These are phyloP conservation scores for Cairneyella variabilis DNA, from an alignment of 495 filamentous ascomycete genomes.

Conservation along the genomic window DNA sequence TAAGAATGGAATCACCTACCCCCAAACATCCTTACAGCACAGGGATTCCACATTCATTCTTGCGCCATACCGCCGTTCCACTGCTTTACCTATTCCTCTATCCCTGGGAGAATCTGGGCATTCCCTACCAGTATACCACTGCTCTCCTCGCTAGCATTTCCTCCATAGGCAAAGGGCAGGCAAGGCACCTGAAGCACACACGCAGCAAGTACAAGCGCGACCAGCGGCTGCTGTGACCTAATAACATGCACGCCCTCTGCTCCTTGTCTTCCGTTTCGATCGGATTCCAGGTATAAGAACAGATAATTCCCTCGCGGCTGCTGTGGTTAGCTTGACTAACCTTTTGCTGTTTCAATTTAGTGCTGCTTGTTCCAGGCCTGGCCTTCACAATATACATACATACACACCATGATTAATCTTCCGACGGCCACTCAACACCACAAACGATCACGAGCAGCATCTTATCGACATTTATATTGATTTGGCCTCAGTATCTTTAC, in stretches of 20 bases:
- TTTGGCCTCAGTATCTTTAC: neutral
- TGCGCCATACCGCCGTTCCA: too few relatives aligned
- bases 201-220: too few relatives aligned
- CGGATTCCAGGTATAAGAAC: neutral
- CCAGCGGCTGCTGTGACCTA: neutral
- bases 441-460: neutral
- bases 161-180: too few relatives aligned
- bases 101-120: neutral
- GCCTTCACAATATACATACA: neutral
- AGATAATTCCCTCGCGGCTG: neutral
- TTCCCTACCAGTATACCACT: neutral
- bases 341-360: too few relatives aligned
- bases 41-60: too few relatives aligned
- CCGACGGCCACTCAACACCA: neutral
- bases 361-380: neutral
- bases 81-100: too few relatives aligned
- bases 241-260: neutral
- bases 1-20: too few relatives aligned
- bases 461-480: neutral
- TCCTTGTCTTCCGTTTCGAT: neutral
- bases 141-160: too few relatives aligned
- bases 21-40: too few relatives aligned
- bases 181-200: too few relatives aligned
- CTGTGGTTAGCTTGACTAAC: too few relatives aligned
- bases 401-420: neutral